Evolutionary conservation across 2,329 filamentous ascomycete species (phyloP).

Genomic region (Fusarium pseudocircinatum): DNA sequence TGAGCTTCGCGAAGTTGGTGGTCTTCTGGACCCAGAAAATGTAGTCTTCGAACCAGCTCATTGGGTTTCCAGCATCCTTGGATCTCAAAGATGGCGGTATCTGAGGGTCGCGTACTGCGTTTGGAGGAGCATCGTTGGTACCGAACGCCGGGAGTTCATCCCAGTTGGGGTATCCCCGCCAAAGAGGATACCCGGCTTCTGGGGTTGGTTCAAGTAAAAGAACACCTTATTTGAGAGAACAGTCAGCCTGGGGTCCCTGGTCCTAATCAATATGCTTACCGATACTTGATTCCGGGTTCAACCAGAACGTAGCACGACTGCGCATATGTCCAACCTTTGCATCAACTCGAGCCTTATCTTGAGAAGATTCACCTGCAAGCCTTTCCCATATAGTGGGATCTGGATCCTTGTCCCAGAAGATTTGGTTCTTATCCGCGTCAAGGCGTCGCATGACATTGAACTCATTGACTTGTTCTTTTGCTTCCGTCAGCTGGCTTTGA

Average conservation of each 20-base stretch:
- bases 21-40: neutral
- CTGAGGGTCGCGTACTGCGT: neutral
- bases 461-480: rapidly evolving
- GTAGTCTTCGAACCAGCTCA: neutral
- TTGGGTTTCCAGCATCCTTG: neutral
- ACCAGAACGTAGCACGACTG: neutral
- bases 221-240: neutral
- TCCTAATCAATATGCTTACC: neutral
- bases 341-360: neutral
- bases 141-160: neutral
- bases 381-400: neutral
- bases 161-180: neutral
- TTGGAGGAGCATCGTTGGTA: no score
- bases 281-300: neutral
- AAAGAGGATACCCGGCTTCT: neutral
- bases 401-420: neutral
- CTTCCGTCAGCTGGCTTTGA: neutral
- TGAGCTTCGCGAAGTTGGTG: rapidly evolving
- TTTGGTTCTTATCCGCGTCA: neutral
- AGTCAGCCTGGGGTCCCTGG: neutral
- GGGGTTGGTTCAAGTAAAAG: neutral
- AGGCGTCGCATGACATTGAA: neutral
- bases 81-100: neutral
- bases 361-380: no score
- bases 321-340: neutral